Conservation (phyloP, 345 rosid species). For the Pistacia atlantica region DNA sequence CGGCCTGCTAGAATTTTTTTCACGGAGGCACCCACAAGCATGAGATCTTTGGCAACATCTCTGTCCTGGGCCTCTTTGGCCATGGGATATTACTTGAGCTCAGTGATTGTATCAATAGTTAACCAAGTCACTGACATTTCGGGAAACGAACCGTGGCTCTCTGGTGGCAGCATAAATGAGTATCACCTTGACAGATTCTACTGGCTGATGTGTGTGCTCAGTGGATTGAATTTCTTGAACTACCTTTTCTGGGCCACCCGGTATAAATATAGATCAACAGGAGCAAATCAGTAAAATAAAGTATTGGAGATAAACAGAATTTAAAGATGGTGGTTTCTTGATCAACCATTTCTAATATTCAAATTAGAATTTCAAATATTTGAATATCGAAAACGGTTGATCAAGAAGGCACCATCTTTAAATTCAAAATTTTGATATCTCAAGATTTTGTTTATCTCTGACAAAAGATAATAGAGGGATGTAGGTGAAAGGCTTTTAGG, state of each 20-base stretch:
- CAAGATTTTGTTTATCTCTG: too few species aligned
- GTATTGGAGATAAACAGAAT: background rate
- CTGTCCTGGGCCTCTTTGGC: conserved; percentile 79
- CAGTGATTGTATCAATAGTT: conserved; percentile 64
- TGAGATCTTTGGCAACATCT: conserved; percentile 79
- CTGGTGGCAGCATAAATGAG: conserved; percentile 46
- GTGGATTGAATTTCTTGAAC: conserved; percentile 57
- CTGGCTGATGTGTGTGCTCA: conserved; percentile 64
- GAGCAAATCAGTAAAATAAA: conserved; percentile 17
- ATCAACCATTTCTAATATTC: background rate
- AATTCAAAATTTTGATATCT: too few species aligned
- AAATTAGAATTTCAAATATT: too few species aligned
- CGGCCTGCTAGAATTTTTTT: conserved; percentile 75
- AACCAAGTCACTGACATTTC: conserved; percentile 49
- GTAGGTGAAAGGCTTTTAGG: background rate
- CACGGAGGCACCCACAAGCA: conserved; percentile 70
- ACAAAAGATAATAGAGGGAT: too few species aligned
- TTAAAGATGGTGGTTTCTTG: too few species aligned
- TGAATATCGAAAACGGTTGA: too few species aligned
- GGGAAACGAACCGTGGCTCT: conserved; percentile 54
- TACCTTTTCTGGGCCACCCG: conserved; percentile 65
- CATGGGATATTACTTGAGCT: conserved; percentile 73
- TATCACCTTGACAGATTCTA: conserved; percentile 59
- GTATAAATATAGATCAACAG: conserved; percentile 53
- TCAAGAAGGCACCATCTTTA: too few species aligned